Evolutionary conservation across 331 rosid genomes (phyloP), one percentile per base, ranked within the genome.

Genomic region (Stylosanthes scabra): DNA sequence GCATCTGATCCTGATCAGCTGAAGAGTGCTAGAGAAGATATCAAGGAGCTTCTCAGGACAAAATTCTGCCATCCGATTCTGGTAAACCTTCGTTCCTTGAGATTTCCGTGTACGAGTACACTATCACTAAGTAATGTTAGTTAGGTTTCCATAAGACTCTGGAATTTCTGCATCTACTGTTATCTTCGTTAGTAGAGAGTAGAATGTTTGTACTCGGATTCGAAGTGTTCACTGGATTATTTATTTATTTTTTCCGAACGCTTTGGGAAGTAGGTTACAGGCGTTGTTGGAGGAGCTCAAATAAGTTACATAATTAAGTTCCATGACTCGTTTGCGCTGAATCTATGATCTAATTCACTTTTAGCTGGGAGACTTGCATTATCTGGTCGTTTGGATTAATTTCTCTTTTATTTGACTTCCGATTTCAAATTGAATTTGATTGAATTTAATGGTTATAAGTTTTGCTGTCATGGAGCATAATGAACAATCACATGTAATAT

Each of bases 1-100:
- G 97, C 97, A 7, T 89, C 93, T 44, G 91, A 90, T 85, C 89
- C 93, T 63, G 97, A 80, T 73, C 97, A 91, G 79, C 45, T 95
- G 90, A 90, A 78, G 86, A 83, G 81, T 56, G 97, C 99, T 10
- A 77, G 78, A 73, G 93, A 90, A 67, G 99, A 95, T 74, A 88
- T 91, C 84, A 86, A 83, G 81, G 83, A 90, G 74, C 90, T 95
- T 50, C 93, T 95, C 74, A 83, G 63, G 70, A 77, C 89, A 40
- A 88, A 80, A 44, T 91, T 88, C 84, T 87, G 92, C 75, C 97
- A 95, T 86, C 99, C 99, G 13, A 59, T 95, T 70, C 41, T 95
- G 86, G 99, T 95, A 87, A 47, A 20, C 3, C 8, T 37, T 59
- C 11, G 28, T 1, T 28, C 44, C 31, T 5, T 8, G 34, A 37